Conservation (phyloP, 2,329 filamentous ascomycete genomes). For the Apiospora kogelbergensis region DNA sequence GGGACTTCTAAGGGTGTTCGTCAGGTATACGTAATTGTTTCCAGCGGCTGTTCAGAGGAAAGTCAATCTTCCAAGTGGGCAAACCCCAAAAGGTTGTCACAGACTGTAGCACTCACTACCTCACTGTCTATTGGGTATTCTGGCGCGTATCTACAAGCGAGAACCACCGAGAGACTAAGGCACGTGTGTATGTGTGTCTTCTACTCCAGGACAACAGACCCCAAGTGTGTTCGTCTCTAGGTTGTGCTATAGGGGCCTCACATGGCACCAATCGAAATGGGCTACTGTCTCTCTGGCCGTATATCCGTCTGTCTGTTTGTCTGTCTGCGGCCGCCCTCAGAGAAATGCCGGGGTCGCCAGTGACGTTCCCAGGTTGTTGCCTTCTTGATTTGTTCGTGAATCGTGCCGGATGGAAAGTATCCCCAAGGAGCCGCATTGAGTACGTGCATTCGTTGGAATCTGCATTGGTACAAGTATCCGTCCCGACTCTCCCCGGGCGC, state of each 20-base stretch:
- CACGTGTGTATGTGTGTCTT: not conserved
- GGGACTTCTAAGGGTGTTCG: not conserved
- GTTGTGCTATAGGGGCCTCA: too few relatives aligned
- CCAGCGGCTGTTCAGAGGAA: not conserved
- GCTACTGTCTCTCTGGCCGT: too few relatives aligned
- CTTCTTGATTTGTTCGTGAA: not conserved
- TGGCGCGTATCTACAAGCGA: not conserved
- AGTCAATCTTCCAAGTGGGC: not conserved
- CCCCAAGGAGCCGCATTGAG: not conserved
- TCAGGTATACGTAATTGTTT: not conserved
- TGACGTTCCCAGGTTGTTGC: too few relatives aligned
- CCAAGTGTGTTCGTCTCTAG: too few relatives aligned
- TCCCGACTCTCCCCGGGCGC: not conserved
- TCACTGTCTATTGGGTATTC: not conserved
- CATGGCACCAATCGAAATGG: not conserved
- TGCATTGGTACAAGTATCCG: not conserved
- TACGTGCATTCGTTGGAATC: not conserved
- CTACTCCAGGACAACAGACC: not conserved
- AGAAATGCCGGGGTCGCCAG: not conserved
- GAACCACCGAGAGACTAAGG: not conserved
- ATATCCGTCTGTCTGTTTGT: not conserved
- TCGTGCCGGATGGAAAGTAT: not conserved
- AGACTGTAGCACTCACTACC: not conserved
- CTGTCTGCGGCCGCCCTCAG: not conserved
- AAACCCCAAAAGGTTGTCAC: not conserved